phyloP scores from a whole-genome alignment of 2,329 filamentous ascomycete genomes.

The Tolypocladium album region DNA sequence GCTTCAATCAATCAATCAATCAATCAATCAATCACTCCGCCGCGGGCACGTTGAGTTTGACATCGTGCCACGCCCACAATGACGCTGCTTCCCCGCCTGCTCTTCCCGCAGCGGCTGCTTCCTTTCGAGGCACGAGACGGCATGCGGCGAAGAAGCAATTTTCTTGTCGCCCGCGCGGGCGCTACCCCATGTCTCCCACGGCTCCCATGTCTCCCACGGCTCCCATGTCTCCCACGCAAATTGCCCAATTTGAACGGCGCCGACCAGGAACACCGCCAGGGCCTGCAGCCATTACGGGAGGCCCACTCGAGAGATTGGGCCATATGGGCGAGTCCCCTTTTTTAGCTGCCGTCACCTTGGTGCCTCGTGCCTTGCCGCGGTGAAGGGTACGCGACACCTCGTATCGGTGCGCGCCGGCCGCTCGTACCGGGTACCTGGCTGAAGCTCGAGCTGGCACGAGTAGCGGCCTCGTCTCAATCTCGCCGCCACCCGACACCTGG shows the following conservation, averaged over 20 bases:
- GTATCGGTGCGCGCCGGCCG: neutral
- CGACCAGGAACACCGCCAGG: neutral
- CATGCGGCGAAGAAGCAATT: conserved; percentile 1
- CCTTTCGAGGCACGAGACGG: neutral
- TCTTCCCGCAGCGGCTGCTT: neutral
- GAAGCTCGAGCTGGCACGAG: neutral
- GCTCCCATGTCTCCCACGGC: too few species aligned
- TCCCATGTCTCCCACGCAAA: conserved; percentile 9
- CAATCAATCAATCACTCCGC: neutral
- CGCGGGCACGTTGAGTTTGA: neutral
- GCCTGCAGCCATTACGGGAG: conserved; percentile 3
- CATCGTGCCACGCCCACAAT: neutral
- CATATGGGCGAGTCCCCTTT: conserved; percentile 1
- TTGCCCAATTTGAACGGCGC: conserved; percentile 13
- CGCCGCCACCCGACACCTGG: neutral
- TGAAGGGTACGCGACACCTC: neutral
- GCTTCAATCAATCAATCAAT: neutral
- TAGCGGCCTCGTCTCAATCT: neutral
- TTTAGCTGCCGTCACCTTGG: neutral
- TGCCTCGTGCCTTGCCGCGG: neutral
- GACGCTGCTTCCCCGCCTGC: neutral
- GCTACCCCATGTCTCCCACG: neutral
- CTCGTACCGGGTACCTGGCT: neutral
- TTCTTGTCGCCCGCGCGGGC: neutral
- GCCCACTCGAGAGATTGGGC: conserved; percentile 7